phyloP scores from a whole-genome alignment of 768 basidiomycete species.

The Tylopilus plumbeoviolaceoides region DNA sequence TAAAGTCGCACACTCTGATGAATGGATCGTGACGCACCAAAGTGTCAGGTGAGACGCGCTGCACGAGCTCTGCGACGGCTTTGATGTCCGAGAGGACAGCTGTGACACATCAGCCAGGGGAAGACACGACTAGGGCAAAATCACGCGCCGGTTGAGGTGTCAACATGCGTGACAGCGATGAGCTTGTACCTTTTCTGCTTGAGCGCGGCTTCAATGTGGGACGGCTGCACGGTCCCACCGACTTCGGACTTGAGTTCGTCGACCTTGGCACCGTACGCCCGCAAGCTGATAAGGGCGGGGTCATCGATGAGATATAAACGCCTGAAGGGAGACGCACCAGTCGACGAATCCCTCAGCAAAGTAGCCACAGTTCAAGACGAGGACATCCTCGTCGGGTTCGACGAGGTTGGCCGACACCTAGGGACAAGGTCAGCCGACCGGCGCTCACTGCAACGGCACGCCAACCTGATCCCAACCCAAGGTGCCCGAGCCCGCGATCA shows the following conservation, averaged over 20 bases:
- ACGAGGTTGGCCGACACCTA: constrained; percentile 89
- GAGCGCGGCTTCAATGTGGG: constrained; percentile 65
- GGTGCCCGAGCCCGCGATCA: constrained; percentile 93
- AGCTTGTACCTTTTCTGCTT: constrained; percentile 81
- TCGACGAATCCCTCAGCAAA: constrained; percentile 90
- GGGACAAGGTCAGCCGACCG: constrained; percentile 4
- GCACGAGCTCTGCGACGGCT: constrained; percentile 68
- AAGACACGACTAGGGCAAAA: no score
- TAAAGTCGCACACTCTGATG: background rate
- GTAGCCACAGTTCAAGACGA: constrained; percentile 89
- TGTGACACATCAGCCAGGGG: constrained; percentile 15
- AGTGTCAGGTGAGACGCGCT: constrained; percentile 77
- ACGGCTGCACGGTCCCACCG: constrained; percentile 64
- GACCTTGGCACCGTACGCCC: constrained; percentile 85
- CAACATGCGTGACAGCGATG: constrained; percentile 92
- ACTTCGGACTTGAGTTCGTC: constrained; percentile 79
- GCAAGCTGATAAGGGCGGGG: constrained; percentile 46
- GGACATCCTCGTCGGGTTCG: constrained; percentile 70
- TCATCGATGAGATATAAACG: background rate
- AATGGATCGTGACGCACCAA: constrained; percentile 45
- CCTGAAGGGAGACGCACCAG: constrained; percentile 47
- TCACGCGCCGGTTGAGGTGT: constrained; percentile 71
- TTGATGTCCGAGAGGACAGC: constrained; percentile 86
- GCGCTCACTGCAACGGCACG: background rate
- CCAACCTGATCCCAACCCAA: constrained; percentile 93